phyloP scores from a whole-genome alignment of 2,329 filamentous ascomycete species.

The Penicillium sp. region DNA sequence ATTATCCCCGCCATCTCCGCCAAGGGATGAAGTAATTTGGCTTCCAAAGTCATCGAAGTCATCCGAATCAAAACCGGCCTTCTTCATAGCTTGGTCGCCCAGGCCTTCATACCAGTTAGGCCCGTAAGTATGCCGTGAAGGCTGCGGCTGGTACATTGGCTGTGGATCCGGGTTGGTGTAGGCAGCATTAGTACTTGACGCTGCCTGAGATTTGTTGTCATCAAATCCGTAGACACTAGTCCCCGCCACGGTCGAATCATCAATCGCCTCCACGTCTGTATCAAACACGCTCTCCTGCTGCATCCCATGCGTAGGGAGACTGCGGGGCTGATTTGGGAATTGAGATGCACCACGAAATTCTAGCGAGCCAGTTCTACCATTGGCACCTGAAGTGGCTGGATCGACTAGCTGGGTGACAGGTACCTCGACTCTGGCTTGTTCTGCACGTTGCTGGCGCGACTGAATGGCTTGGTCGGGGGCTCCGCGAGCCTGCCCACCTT shows the following conservation, averaged over 20 bases:
- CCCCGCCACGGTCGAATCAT: conserved; percentile 43
- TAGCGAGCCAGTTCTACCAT: conserved; percentile 14
- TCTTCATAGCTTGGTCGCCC: conserved; percentile 35
- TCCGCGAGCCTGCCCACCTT: conserved; percentile 31
- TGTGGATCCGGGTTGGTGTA: conserved; percentile 21
- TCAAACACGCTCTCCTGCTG: conserved; percentile 38
- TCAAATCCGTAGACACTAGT: conserved; percentile 39
- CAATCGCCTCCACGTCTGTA: conserved; percentile 44
- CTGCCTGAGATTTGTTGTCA: conserved; percentile 26
- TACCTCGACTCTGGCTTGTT: conserved; percentile 35
- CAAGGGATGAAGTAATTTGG: conserved; percentile 29
- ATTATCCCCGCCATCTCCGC: conserved; percentile 30
- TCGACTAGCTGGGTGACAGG: conserved; percentile 28
- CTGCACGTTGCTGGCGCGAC: conserved; percentile 33
- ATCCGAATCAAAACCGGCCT: conserved; percentile 37
- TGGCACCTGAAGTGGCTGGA: conserved; percentile 13
- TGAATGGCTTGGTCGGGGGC: conserved; percentile 23
- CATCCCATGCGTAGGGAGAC: conserved; percentile 1
- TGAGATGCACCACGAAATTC: conserved; percentile 17
- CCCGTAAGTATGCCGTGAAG: conserved; percentile 25
- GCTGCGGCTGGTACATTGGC: conserved; percentile 24
- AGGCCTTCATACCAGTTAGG: conserved; percentile 34
- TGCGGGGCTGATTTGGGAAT: conserved; percentile 16
- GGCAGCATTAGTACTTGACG: conserved; percentile 18
- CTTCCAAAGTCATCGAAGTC: conserved; percentile 32